Base-by-base conservation (phyloP, 1,284 basidiomycete genomes). In the Sanghuangporus baumii region DNA sequence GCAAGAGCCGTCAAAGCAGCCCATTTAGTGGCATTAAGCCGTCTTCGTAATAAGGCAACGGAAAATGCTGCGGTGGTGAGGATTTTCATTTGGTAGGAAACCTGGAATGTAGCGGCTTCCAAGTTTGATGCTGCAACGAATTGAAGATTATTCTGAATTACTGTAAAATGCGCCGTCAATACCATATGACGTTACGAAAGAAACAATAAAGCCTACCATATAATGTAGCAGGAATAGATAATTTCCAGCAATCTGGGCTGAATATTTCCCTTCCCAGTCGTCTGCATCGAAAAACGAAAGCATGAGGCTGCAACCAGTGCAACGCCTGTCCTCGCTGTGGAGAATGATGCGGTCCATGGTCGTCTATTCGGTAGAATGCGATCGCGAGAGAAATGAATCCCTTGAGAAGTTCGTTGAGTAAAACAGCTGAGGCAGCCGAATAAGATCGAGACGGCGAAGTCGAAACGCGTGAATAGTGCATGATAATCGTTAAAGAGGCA, bases 81-180 rank as follows among this genome's bases (percentile, higher is more conserved):
- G 70, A 97, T 96, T 78, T 96, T 95, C 92, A 94, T 94, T 76
- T 95, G 93, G 74, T 95, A 95, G 34, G 89, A 90, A 66, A 95
- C 91, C 71, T 93, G 91, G 77, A 96, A 97, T 3, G 93, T 93
- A 11, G 94, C 93, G 52, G 93, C 93, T 64, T 93, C 91, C 60
- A 97, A 83, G 76, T 97, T 95, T 60, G 86, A 85, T 40, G 94
- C 91, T 31, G 96, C 96, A 62, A 96, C 91, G 75, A 94, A 98
- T 75, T 97, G 96, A 23, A 98, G 84, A 68, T 93, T 92, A 77
- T 98, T 97, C 75, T 98, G 95, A 57, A 96, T 83, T 68, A 96
- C 94, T 67, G 41, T 3, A n/a, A 40, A 31, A 36, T 8, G 37
- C n/a, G n/a, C 18, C 7, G 37, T 50, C 43, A 26, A 26, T n/a